These are phyloP conservation scores for Geotrichum bryndzae DNA, from an alignment of 1,139 yeast genomes.

Conservation along the genomic window DNA sequence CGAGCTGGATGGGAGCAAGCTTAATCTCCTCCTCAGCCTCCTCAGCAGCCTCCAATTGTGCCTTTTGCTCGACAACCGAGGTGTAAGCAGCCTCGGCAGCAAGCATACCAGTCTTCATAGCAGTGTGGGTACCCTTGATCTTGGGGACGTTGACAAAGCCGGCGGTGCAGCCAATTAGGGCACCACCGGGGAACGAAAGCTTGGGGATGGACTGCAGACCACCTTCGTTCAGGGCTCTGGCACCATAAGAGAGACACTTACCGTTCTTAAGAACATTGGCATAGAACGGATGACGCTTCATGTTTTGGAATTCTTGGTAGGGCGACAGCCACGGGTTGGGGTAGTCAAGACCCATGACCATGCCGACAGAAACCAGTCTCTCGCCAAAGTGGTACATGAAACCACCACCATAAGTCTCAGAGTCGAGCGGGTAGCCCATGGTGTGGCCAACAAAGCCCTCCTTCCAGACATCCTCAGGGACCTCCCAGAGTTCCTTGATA, in stretches of 20 bases:
- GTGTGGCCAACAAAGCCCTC: constrained; percentile 83
- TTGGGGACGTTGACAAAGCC: constrained; percentile 97
- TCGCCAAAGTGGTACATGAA: constrained; percentile 96
- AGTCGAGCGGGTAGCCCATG: constrained; percentile 78
- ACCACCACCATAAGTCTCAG: constrained; percentile 87
- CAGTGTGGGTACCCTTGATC: constrained; percentile 97
- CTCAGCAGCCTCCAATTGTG: constrained; percentile 33
- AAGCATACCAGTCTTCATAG: constrained; percentile 88
- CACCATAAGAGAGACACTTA: constrained; percentile 87
- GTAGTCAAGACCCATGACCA: constrained; percentile 89
- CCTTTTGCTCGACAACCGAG: constrained; percentile 39
- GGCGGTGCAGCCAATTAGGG: constrained; percentile 88
- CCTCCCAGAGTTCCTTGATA: constrained; percentile 95
- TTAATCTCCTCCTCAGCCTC: constrained; percentile 37
- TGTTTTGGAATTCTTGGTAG: constrained; percentile 86
- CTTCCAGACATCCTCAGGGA: constrained; percentile 72
- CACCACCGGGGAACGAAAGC: constrained; percentile 90
- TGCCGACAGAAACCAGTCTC: constrained; percentile 79
- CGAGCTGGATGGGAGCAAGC: constrained; percentile 40
- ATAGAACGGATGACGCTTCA: constrained; percentile 89
- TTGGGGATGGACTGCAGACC: constrained; percentile 89
- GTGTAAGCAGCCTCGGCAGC: constrained; percentile 82
- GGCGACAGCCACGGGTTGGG: constrained; percentile 92
- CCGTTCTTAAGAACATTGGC: constrained; percentile 76
- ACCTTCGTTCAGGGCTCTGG: constrained; percentile 94